Percentiles rank a stretch among this genome's conserved stretches.
Conservation (phyloP, 1,284 basidiomycete species). For the Thelephora terrestris region DNA sequence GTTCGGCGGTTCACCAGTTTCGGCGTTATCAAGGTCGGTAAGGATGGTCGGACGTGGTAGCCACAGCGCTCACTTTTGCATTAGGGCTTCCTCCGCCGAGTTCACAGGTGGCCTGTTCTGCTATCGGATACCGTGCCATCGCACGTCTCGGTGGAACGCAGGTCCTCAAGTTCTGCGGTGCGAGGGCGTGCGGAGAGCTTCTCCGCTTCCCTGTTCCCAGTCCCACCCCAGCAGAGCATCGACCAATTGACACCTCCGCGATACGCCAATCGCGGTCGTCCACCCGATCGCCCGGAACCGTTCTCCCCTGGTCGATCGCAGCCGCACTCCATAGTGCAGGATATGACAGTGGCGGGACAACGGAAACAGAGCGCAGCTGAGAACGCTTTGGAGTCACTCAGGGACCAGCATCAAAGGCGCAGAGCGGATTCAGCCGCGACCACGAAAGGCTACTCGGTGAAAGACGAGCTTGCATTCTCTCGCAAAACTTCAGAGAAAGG, state of each 20-base stretch:
- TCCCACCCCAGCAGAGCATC: background rate
- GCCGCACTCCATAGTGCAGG: no score
- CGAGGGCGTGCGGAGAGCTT: slow-evolving; percentile 10
- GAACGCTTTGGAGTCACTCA: slow-evolving; percentile 25
- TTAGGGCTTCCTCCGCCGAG: slow-evolving; percentile 83
- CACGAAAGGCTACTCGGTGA: background rate
- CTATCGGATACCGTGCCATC: slow-evolving; percentile 19
- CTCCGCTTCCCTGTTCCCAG: slow-evolving; percentile 11
- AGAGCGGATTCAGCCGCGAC: background rate
- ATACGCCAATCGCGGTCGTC: no score
- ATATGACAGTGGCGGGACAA: background rate
- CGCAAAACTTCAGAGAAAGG: no score
- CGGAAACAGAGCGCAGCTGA: slow-evolving; percentile 26
- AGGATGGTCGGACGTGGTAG: background rate
- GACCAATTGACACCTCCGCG: no score
- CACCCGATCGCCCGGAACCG: no score
- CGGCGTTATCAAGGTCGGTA: slow-evolving; percentile 85
- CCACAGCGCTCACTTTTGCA: slow-evolving; percentile 1
- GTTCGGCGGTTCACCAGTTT: slow-evolving; percentile 93
- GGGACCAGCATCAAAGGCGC: slow-evolving; percentile 9
- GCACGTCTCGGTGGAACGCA: no score
- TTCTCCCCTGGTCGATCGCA: no score
- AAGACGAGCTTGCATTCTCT: background rate
- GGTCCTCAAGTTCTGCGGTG: slow-evolving; percentile 4
- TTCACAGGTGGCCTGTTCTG: slow-evolving; percentile 87